A percentile compares a stretch with the other conserved stretches of the same genome.
Conservation (phyloP, 768 basidiomycete genomes). For the Crepidotus variabilis region DNA sequence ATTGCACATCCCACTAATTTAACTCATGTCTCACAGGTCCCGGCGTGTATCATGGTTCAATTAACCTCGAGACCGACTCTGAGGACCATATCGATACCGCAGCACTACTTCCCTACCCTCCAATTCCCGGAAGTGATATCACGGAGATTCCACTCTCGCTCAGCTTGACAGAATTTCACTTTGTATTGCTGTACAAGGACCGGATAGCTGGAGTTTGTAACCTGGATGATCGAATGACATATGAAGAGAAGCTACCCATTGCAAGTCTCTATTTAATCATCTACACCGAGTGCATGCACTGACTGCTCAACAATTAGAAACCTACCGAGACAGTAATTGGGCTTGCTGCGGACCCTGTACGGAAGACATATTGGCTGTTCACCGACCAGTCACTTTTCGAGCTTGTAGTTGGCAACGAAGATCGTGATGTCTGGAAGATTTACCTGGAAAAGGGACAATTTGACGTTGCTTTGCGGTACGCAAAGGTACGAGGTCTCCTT, state of each 20-base stretch:
- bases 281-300: background rate
- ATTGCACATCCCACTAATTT: background rate
- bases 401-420: conserved; percentile 80
- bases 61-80: conserved; percentile 64
- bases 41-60: conserved; percentile 82
- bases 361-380: conserved; percentile 92
- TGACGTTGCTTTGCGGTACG: conserved; percentile 74
- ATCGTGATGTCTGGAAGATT: conserved; percentile 92
- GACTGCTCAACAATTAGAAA: conserved; percentile 45
- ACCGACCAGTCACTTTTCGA: conserved; percentile 90
- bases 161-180: conserved; percentile 88
- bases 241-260: conserved; percentile 79
- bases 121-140: conserved; percentile 22
- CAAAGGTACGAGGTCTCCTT: conserved; percentile 71
- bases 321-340: conserved; percentile 69
- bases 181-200: conserved; percentile 80
- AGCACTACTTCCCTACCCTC: conserved; percentile 76
- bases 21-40: conserved; percentile 44
- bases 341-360: conserved; percentile 78
- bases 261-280: conserved; percentile 37
- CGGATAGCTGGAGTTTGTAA: conserved; percentile 74
- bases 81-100: conserved; percentile 78
- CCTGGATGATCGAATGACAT: conserved; percentile 76
- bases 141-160: conserved; percentile 67
- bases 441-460: conserved; percentile 77